Percentiles rank a stretch among this genome's conserved stretches.
These are phyloP conservation scores for Xylaria nigripes DNA, from an alignment of 495 filamentous ascomycete species.

Conservation along the genomic window DNA sequence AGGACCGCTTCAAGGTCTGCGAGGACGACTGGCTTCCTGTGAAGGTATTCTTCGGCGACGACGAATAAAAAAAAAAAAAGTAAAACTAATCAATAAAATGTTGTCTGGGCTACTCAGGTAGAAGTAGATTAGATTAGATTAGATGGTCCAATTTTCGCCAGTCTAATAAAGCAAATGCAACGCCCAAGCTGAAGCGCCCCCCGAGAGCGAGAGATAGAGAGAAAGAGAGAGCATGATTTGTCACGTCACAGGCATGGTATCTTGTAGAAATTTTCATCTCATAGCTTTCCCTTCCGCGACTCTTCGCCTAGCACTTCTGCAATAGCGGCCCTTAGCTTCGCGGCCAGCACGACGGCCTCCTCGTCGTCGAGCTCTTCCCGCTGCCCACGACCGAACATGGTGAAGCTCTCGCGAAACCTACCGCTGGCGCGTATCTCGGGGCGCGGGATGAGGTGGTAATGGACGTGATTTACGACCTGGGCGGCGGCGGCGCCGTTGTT, in stretches of 20 bases:
- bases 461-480: conserved; percentile 84
- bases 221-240: background rate
- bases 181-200: background rate
- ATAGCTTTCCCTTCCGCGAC: conserved; percentile 29
- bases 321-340: conserved; percentile 53
- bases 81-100: background rate
- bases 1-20: conserved; percentile 68
- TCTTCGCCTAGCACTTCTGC: conserved; percentile 44
- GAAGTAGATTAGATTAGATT: conserved; percentile 1
- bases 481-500: conserved; percentile 87
- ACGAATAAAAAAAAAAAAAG: conserved; percentile 46
- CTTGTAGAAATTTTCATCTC: background rate
- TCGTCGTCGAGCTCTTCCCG: conserved; percentile 82
- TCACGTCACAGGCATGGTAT: too few species aligned
- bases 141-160: conserved; percentile 20
- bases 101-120: conserved; percentile 1
- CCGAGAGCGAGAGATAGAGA: too few species aligned
- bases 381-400: conserved; percentile 80
- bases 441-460: conserved; percentile 87
- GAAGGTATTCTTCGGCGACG: conserved; percentile 83
- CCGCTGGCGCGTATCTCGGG: conserved; percentile 41
- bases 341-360: conserved; percentile 58
- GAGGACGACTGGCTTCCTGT: conserved; percentile 61
- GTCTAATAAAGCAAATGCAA: conserved; percentile 4
- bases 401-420: conserved; percentile 46